Base-by-base conservation (phyloP, 352 stramenopile species). In the Phytophthora crassamura region DNA sequence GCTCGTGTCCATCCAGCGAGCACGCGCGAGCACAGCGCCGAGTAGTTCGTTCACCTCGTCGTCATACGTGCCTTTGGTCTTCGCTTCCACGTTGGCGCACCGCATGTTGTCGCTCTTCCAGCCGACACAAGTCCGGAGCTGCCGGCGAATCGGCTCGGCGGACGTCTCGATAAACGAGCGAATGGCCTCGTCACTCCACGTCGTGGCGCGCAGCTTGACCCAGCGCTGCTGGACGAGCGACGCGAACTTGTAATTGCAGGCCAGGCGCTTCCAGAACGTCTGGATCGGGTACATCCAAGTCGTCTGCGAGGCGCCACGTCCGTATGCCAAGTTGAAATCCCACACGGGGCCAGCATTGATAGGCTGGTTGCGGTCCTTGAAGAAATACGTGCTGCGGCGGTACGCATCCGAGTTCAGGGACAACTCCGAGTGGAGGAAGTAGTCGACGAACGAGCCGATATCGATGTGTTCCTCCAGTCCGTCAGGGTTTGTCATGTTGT, bases 301-400 rank as follows among this genome's bases (percentile, higher is more conserved):
- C 35, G 76, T 76, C 35, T 70, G 69, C 18, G 52, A 64, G 9
- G 69, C 68, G 41, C 71, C 75, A 34, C 53, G 59, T 18, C 83
- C 81, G 51, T 85, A 91, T 1, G 82, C 82, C 38, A 91, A 56
- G 56, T 91, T 91, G 41, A 89, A 84, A 49, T 91, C 82, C 83
- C 83, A 91, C 11, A 88, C 75, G 1, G 80, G 81, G 0, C 83
- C 83, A 42, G 81, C 81, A 57, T 91, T 88, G 33, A 91, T 90
- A 10, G 81, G 74, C 32, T 85, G 64, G 9, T 59, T 63, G 25
- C 83, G 83, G 35, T 91, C 81, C 47, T 91, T 90, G 70, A 90
- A 90, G 48, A 89, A 91, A 67, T 79, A 90, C 8, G 78, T 65
- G 50, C 83, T 90, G 25, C 77, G 72, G 11, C 79, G 71, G 25